phyloP scores from a whole-genome alignment of 2,329 filamentous ascomycete genomes.

The Leptodontidium sp. region DNA sequence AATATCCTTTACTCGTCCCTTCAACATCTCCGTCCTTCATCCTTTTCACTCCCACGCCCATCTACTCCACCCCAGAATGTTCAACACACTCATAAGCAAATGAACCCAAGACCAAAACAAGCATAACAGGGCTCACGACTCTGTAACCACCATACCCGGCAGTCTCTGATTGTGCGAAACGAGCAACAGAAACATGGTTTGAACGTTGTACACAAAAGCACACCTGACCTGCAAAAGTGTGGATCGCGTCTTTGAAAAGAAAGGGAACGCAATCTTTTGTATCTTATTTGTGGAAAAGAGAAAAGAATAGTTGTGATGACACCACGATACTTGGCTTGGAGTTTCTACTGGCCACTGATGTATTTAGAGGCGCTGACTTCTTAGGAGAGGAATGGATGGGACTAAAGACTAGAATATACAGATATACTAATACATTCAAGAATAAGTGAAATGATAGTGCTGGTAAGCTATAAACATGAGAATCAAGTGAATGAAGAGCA shows the following conservation, averaged over 20 bases:
- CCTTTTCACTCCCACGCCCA: too few species aligned
- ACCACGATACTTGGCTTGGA: constrained; percentile 1
- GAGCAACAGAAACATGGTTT: background rate
- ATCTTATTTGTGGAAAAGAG: background rate
- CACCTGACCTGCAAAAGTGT: background rate
- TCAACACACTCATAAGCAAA: too few species aligned
- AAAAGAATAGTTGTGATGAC: background rate
- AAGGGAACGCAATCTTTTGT: background rate
- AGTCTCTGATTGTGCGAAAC: background rate
- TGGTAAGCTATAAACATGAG: too few species aligned
- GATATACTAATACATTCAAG: too few species aligned
- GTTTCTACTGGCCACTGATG: background rate
- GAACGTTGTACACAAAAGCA: background rate
- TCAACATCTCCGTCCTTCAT: too few species aligned
- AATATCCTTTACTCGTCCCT: too few species aligned
- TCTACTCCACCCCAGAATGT: too few species aligned
- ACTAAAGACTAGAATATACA: too few species aligned
- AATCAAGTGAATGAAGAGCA: too few species aligned
- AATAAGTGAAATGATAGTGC: too few species aligned
- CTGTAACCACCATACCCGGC: background rate
- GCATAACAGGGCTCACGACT: too few species aligned
- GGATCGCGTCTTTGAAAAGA: background rate
- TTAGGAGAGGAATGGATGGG: background rate
- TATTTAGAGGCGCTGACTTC: background rate
- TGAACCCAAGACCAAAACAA: too few species aligned